These are phyloP conservation scores for Beauveria sp. DNA, from an alignment of 2,329 filamentous ascomycete species.

Conservation along the genomic window DNA sequence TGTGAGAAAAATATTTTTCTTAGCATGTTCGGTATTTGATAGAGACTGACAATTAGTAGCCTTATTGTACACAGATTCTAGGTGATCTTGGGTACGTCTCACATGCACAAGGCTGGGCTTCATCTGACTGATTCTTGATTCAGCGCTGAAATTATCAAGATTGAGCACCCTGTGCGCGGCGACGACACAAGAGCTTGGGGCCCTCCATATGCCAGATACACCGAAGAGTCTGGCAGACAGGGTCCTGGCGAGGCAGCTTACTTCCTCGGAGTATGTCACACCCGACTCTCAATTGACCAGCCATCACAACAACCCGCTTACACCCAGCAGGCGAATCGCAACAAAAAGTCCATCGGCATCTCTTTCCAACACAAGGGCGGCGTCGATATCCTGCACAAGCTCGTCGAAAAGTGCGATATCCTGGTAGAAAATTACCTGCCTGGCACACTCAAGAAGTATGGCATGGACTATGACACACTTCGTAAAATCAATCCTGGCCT, in stretches of 20 bases:
- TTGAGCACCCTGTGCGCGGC: conserved; percentile 84
- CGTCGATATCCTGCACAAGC: conserved; percentile 76
- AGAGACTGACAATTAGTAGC: conserved; percentile 42
- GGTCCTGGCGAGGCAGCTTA: conserved; percentile 91
- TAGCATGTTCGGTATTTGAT: background rate
- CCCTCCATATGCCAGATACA: conserved; percentile 82
- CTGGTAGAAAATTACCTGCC: conserved; percentile 97
- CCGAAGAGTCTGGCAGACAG: conserved; percentile 45
- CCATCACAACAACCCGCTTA: conserved; percentile 13
- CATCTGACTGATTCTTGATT: background rate
- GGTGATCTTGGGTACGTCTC: conserved; percentile 80
- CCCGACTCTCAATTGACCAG: background rate
- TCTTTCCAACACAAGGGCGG: conserved; percentile 84
- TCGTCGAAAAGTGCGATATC: conserved; percentile 80
- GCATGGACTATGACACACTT: conserved; percentile 78
- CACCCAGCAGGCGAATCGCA: conserved; percentile 70
- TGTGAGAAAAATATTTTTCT: conserved; percentile 42
- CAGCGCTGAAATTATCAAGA: conserved; percentile 93
- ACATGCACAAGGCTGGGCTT: background rate
- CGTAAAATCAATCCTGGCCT: conserved; percentile 74
- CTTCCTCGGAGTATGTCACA: conserved; percentile 66
- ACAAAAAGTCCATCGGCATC: conserved; percentile 89
- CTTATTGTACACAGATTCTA: conserved; percentile 94
- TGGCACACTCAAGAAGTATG: conserved; percentile 80
- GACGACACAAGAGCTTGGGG: conserved; percentile 97